phyloP scores from a whole-genome alignment of 73 alveolate species.

The Stentor coeruleus region DNA sequence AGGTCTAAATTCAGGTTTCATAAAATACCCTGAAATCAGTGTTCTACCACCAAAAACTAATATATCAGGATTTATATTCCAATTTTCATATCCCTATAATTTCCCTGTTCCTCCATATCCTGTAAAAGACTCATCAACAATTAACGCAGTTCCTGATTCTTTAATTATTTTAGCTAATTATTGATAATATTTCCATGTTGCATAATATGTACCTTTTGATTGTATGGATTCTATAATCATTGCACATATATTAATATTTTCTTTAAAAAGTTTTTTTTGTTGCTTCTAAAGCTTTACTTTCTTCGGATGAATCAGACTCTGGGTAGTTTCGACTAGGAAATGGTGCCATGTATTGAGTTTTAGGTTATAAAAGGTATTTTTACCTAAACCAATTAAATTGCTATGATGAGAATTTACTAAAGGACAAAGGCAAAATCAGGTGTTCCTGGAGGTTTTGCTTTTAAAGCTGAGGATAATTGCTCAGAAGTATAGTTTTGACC shows the following conservation, averaged over 20 bases:
- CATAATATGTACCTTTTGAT: conserved; percentile 27
- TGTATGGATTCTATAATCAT: conserved; percentile 57
- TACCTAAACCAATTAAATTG: conserved; percentile 30
- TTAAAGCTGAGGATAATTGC: not conserved
- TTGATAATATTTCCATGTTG: conserved; percentile 52
- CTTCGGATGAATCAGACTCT: conserved; percentile 35
- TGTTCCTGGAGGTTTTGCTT: not conserved
- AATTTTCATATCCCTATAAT: conserved; percentile 61
- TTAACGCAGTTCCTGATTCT: conserved; percentile 44
- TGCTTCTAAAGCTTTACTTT: conserved; percentile 43
- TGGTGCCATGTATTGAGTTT: conserved; percentile 42
- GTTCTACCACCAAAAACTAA: conserved; percentile 55
- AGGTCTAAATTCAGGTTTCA: conserved; percentile 26
- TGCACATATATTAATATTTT: conserved; percentile 43
- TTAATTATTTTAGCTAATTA: conserved; percentile 36
- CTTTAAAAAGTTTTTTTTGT: conserved; percentile 32
- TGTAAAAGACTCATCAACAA: conserved; percentile 55
- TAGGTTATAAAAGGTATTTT: conserved; percentile 29
- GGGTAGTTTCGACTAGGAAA: conserved; percentile 53
- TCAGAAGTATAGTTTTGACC: not conserved
- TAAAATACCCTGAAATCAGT: conserved; percentile 47
- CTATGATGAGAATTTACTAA: conserved; percentile 48
- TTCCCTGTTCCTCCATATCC: conserved; percentile 58
- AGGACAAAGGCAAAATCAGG: conserved; percentile 19
- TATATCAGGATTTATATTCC: conserved; percentile 50